These are phyloP conservation scores for Bretziella fagacearum DNA, from an alignment of 2,329 filamentous ascomycete species.

Conservation along the genomic window DNA sequence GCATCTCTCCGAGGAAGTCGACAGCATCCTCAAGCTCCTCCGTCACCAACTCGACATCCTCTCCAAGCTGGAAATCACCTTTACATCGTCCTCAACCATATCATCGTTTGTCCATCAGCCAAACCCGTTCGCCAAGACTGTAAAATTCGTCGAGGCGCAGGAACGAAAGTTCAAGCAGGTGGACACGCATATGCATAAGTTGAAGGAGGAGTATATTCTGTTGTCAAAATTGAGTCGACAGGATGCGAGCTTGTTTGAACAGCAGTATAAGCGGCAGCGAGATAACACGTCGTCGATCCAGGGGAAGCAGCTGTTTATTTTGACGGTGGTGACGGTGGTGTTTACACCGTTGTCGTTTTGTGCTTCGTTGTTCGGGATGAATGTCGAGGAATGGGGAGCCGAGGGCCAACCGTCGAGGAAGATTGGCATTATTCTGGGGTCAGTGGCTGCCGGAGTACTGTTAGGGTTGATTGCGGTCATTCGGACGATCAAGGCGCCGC, in stretches of 20 bases:
- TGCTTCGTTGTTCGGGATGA: slow-evolving; percentile 2
- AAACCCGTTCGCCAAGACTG: neutral
- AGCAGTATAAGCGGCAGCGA: neutral
- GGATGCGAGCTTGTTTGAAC: neutral
- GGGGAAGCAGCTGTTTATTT: neutral
- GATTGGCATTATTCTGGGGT: neutral
- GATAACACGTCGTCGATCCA: neutral
- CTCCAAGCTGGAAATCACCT: neutral
- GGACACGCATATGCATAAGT: neutral
- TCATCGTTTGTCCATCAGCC: neutral
- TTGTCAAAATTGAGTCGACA: neutral
- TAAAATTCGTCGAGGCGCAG: neutral
- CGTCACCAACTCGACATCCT: neutral
- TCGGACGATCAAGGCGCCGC: neutral
- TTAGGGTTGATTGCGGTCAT: neutral
- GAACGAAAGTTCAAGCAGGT: neutral
- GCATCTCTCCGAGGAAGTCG: neutral
- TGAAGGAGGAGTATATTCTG: neutral
- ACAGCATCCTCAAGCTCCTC: neutral
- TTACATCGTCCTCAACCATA: neutral
- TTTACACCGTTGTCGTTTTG: slow-evolving; percentile 3
- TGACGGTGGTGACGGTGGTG: neutral
- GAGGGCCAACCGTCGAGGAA: neutral
- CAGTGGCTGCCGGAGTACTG: neutral
- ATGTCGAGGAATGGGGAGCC: neutral